A percentile compares a stretch with the other conserved stretches of the same genome.
These are phyloP conservation scores for Neurospora sp. DNA, from an alignment of 495 filamentous ascomycete genomes.

Conservation along the genomic window DNA sequence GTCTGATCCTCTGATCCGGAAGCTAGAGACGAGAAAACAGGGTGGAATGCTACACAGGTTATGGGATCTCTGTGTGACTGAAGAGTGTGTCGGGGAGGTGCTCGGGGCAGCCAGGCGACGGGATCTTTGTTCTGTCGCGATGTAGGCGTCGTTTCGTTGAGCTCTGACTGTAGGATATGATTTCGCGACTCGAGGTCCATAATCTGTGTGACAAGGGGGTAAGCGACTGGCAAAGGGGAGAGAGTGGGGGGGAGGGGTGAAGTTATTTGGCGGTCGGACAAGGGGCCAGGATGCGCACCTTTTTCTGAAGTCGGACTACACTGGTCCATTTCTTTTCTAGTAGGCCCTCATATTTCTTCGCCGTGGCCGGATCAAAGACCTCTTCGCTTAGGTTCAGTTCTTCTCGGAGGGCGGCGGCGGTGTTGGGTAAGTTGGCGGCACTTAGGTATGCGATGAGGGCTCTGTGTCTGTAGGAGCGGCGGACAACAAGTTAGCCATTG, in stretches of 20 bases:
- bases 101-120: constrained; percentile 72
- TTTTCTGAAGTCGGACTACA: constrained; percentile 82
- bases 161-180: constrained; percentile 61
- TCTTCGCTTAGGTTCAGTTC: constrained; percentile 56
- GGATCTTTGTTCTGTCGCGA: constrained; percentile 78
- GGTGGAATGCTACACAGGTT: constrained; percentile 90
- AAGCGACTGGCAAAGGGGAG: not conserved
- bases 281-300: constrained; percentile 43
- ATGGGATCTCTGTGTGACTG: constrained; percentile 75
- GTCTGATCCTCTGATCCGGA: constrained; percentile 82
- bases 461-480: constrained; percentile 56
- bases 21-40: constrained; percentile 81
- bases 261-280: not conserved
- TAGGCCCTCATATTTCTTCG: constrained; percentile 82
- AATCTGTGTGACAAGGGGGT: constrained; percentile 45
- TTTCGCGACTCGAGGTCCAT: constrained; percentile 83
- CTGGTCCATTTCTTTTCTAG: constrained; percentile 97
- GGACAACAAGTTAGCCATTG: constrained; percentile 6
- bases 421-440: constrained; percentile 56
- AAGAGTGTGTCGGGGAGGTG: constrained; percentile 69
- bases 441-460: constrained; percentile 80
- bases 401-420: constrained; percentile 54
- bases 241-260: not conserved
- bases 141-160: constrained; percentile 78
- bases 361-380: constrained; percentile 61